Base-by-base conservation (phyloP, 148 eudicot species). In the Camellia japonica region DNA sequence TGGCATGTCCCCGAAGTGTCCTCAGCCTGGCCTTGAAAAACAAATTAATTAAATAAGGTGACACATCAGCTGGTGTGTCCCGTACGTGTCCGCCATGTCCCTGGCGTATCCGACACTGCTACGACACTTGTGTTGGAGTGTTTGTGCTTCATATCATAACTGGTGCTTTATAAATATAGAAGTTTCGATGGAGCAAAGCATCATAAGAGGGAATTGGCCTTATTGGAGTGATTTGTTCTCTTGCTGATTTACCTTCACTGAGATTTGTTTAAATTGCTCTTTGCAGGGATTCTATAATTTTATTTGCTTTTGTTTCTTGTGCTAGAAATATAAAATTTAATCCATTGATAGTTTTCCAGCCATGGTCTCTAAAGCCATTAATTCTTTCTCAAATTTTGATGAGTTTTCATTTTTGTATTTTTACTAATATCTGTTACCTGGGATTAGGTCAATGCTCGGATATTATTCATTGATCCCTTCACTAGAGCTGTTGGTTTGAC, bases 401-500 rank as follows among this genome's bases (percentile, higher is more conserved):
- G 63, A 71, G 46, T 77, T 80, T 38, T 52, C 66, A 58, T 56
- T 68, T 56, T 68, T 68, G 0, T 83, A 41, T 70, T 60, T 61
- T 43, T 18, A 4, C 68, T 55, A 42, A 67, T 63, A 14, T 30
- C 46, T 76, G 66, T 71, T 71, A 43, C 78, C 68, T 62, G 78
- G 38, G 58, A 44, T 62, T 74, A 93, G 98, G 92, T 93, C 77
- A 91, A 90, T 87, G 99, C 99, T 41, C 95, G 99, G 77, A 89
- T 96, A 84, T 88, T 96, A 78, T 96, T 96, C 78, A 83, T 96
- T 77, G 99, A 96, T 86, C 99, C 98, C 47, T 88, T 93, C 79
- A 92, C 93, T 41, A 92, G 99, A 84, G 99, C 99, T 75, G 86
- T 96, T 71, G 98, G 99, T 52, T 84, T 96, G 84, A 96, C 99